Percentiles rank a stretch among this genome's conserved stretches.
phyloP scores from a whole-genome alignment of 768 basidiomycete species.

The Boletus pseudo-olivaceus region DNA sequence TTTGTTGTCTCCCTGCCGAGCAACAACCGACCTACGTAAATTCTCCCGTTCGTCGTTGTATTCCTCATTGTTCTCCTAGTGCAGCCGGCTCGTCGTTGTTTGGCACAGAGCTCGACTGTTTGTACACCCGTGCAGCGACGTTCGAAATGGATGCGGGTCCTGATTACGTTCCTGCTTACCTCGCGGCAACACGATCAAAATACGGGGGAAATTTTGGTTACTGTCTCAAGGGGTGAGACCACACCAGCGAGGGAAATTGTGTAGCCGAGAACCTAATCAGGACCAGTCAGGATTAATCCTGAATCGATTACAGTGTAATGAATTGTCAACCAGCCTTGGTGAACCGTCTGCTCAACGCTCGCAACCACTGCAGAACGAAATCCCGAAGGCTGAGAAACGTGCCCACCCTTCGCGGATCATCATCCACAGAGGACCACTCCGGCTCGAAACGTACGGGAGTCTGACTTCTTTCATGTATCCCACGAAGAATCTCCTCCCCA shows the following conservation, averaged over 20 bases:
- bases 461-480: slow-evolving; percentile 30
- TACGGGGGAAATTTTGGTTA: slow-evolving; percentile 12
- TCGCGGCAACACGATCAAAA: slow-evolving; percentile 5
- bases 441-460: not conserved
- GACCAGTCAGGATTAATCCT: not conserved
- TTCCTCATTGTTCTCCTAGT: slow-evolving; percentile 2
- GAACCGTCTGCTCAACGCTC: slow-evolving; percentile 9
- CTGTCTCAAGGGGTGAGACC: slow-evolving; percentile 3
- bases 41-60: not conserved
- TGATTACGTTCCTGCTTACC: slow-evolving; percentile 11
- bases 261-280: not conserved
- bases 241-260: too few species aligned
- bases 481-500: slow-evolving; percentile 49
- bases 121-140: not conserved
- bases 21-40: slow-evolving; percentile 12
- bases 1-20: slow-evolving; percentile 17
- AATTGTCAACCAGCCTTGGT: slow-evolving; percentile 5
- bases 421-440: slow-evolving; percentile 5
- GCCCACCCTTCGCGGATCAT: not conserved
- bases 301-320: not conserved
- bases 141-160: not conserved
- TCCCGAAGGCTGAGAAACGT: slow-evolving; percentile 22
- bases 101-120: slow-evolving; percentile 1
- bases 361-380: slow-evolving; percentile 29
- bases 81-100: not conserved